Conservation (phyloP, 1,284 basidiomycete genomes). For the Caloboletus firmus region DNA sequence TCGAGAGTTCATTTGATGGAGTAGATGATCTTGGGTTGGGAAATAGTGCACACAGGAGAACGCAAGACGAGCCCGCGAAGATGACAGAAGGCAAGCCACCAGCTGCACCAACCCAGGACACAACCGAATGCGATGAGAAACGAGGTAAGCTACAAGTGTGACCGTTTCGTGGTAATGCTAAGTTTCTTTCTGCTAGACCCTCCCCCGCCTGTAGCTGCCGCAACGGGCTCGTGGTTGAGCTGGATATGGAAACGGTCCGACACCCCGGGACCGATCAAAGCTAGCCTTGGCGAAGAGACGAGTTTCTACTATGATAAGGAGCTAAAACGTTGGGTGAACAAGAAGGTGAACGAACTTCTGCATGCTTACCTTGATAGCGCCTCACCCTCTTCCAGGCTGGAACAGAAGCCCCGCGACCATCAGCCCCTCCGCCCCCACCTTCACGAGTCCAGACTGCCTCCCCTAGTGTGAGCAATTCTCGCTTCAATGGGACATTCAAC, state of each 20-base stretch:
- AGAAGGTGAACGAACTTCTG: slow-evolving; percentile 61
- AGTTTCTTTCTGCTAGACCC: slow-evolving; percentile 26
- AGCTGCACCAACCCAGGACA: slow-evolving; percentile 8
- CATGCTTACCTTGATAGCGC: background rate
- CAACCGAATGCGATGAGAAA: slow-evolving; percentile 25
- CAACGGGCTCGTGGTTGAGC: slow-evolving; percentile 74
- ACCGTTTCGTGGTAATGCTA: background rate
- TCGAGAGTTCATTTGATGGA: slow-evolving; percentile 49
- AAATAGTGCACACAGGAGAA: slow-evolving; percentile 56
- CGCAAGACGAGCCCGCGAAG: slow-evolving; percentile 35
- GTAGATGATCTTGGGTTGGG: slow-evolving; percentile 92
- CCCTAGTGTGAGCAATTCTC: slow-evolving; percentile 50
- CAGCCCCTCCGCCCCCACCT: slow-evolving; percentile 53
- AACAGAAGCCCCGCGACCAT: slow-evolving; percentile 44
- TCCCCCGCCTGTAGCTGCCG: slow-evolving; percentile 31
- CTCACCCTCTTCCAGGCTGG: slow-evolving; percentile 46
- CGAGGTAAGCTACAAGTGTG: slow-evolving; percentile 15
- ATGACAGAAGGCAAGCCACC: slow-evolving; percentile 24
- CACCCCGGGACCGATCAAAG: slow-evolving; percentile 72
- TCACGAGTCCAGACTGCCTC: slow-evolving; percentile 75
- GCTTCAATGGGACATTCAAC: slow-evolving; percentile 26
- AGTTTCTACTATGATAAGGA: slow-evolving; percentile 95
- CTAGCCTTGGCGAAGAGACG: slow-evolving; percentile 91
- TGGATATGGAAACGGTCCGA: slow-evolving; percentile 69
- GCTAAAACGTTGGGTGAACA: slow-evolving; percentile 95